These are phyloP conservation scores for Seiridium cupressi DNA, from an alignment of 2,329 filamentous ascomycete species.

Conservation along the genomic window DNA sequence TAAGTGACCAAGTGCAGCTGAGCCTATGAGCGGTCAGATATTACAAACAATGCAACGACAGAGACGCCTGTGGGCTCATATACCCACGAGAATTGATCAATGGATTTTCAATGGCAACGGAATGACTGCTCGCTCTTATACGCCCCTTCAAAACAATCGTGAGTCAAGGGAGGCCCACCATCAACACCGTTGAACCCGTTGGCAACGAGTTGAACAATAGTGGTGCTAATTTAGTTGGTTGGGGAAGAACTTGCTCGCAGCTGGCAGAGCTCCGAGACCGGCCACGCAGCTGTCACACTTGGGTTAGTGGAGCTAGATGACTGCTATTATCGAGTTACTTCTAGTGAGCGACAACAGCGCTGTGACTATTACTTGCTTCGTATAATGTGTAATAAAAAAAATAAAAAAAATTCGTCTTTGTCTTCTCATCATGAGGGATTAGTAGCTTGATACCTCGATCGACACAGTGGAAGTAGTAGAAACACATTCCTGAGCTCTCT, in stretches of 20 bases:
- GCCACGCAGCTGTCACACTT: neutral
- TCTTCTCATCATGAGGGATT: too few species aligned
- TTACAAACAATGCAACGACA: neutral
- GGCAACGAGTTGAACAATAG: neutral
- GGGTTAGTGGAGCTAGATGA: too few species aligned
- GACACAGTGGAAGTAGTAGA: too few species aligned
- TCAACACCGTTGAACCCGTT: neutral
- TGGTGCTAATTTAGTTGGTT: neutral
- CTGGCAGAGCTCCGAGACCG: constrained; percentile 5
- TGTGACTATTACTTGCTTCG: too few species aligned
- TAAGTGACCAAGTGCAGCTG: neutral
- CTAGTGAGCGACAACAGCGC: too few species aligned
- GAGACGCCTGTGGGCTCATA: neutral
- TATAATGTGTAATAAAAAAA: too few species aligned
- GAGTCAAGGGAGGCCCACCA: neutral
- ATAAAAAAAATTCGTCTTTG: too few species aligned
- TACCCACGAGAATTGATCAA: neutral
- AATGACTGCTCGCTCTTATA: too few species aligned
- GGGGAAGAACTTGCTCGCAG: constrained; percentile 2
- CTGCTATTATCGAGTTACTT: too few species aligned
- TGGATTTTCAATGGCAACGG: neutral
- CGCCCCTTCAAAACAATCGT: neutral
- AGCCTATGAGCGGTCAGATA: constrained; percentile 2
- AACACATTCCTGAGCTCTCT: too few species aligned
- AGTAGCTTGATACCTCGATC: too few species aligned